A percentile compares a stretch with the other conserved stretches of the same genome.
phyloP scores from a whole-genome alignment of 2,329 filamentous ascomycete species.

The Fusarium nurragi region DNA sequence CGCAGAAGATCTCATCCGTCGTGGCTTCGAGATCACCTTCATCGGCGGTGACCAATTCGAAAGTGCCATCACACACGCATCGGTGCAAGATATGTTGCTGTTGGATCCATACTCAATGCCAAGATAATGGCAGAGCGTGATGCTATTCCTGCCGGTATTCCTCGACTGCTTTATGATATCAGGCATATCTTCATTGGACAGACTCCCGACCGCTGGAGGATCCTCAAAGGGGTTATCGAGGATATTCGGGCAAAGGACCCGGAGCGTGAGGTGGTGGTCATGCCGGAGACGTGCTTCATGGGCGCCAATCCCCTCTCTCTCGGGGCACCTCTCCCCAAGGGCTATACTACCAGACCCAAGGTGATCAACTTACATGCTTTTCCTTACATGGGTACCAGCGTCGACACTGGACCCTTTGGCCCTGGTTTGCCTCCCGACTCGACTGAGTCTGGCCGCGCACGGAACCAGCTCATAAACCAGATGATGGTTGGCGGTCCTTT shows the following conservation, averaged over 20 bases:
- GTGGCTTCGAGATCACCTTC: conserved; percentile 56
- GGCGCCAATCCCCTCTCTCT: conserved; percentile 51
- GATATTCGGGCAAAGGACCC: conserved; percentile 47
- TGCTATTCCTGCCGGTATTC: conserved; percentile 32
- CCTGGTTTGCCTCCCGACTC: conserved; percentile 52
- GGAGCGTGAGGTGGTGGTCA: conserved; percentile 52
- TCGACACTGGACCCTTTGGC: conserved; percentile 53
- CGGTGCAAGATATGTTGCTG: conserved; percentile 50
- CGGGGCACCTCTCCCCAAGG: conserved; percentile 52
- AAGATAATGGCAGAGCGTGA: conserved; percentile 34
- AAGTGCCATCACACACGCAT: conserved; percentile 48
- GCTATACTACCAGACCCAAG: conserved; percentile 48
- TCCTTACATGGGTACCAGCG: conserved; percentile 50
- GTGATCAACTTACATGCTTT: conserved; percentile 53
- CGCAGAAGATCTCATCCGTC: conserved; percentile 49
- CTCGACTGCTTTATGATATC: conserved; percentile 48
- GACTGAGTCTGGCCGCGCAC: conserved; percentile 48
- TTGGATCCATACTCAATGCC: conserved; percentile 13
- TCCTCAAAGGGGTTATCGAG: conserved; percentile 50
- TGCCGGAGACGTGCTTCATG: conserved; percentile 54
- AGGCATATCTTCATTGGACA: conserved; percentile 34
- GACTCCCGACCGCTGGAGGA: conserved; percentile 48
- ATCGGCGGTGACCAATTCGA: conserved; percentile 52
- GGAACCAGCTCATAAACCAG: conserved; percentile 46
- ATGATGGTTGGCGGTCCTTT: conserved; percentile 40